A percentile compares a stretch with the other conserved stretches of the same genome.
Conservation (phyloP, 2,329 filamentous ascomycete genomes). For the Alternaria sp. region DNA sequence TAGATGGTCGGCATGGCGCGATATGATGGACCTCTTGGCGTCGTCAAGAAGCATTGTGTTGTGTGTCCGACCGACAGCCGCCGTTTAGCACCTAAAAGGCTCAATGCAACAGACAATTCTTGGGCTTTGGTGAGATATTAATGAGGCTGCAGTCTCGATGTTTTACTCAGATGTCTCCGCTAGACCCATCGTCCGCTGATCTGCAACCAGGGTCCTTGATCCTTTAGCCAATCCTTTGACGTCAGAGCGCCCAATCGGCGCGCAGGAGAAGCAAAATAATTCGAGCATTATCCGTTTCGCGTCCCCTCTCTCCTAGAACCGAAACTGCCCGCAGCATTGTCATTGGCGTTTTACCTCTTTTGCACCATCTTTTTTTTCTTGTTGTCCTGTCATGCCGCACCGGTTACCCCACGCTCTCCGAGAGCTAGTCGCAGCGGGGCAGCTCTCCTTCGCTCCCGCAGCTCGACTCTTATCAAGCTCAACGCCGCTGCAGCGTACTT, state of each 20-base stretch:
- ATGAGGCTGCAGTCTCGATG: conserved; percentile 9
- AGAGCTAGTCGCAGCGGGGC: conserved; percentile 24
- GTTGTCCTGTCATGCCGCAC: conserved; percentile 24
- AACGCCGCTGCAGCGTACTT: conserved; percentile 8
- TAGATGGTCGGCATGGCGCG: conserved; percentile 36
- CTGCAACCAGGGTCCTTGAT: conserved; percentile 25
- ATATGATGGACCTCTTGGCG: conserved; percentile 24
- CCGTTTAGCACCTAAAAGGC: not conserved
- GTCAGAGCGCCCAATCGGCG: conserved; percentile 42
- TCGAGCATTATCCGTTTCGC: conserved; percentile 11
- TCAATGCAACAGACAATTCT: not conserved
- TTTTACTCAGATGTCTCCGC: conserved; percentile 24
- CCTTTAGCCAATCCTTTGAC: conserved; percentile 28
- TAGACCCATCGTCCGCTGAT: conserved; percentile 22
- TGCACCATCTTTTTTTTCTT: conserved; percentile 9
- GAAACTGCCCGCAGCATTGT: conserved; percentile 29
- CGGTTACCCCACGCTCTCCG: conserved; percentile 37
- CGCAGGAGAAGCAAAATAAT: conserved; percentile 27
- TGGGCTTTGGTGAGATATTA: conserved; percentile 4
- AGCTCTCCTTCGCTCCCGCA: conserved; percentile 12
- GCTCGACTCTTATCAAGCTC: conserved; percentile 18
- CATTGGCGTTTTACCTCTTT: conserved; percentile 20
- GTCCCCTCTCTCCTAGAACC: conserved; percentile 27
- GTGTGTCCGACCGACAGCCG: not conserved
- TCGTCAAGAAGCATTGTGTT: conserved; percentile 32